Evolutionary conservation across 2,329 filamentous ascomycete species (phyloP).

Genomic region (Scopulariopsis brevicaulis): DNA sequence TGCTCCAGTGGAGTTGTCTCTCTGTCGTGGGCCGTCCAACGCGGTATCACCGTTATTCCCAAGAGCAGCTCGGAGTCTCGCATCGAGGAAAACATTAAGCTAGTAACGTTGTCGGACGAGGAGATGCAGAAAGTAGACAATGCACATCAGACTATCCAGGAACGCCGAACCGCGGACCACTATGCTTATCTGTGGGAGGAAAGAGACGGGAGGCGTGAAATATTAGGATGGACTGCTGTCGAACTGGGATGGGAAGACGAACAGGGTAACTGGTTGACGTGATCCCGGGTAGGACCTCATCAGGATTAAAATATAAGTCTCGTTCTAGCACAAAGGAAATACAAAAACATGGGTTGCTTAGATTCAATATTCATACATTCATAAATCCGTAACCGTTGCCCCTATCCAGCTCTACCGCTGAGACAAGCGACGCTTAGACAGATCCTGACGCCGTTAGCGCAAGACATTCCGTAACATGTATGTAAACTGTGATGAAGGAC

Average conservation of each 20-base stretch:
- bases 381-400: no score
- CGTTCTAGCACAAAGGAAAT: no score
- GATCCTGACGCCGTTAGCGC: no score
- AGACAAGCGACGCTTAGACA: no score
- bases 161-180: conserved; percentile 10
- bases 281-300: no score
- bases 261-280: conserved; percentile 14
- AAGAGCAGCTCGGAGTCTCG: conserved; percentile 11
- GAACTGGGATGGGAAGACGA: conserved; percentile 17
- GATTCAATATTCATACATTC: no score
- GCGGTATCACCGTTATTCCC: conserved; percentile 14
- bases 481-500: no score
- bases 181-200: conserved; percentile 8
- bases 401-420: no score
- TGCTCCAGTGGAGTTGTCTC: conserved; percentile 14
- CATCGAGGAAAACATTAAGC: conserved; percentile 13
- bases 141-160: conserved; percentile 12
- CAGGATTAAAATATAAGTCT: no score
- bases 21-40: conserved; percentile 15
- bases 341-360: no score
- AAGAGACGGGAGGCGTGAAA: conserved; percentile 12
- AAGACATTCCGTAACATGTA: no score
- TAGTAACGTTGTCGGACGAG: conserved; percentile 14
- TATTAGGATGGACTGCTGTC: conserved; percentile 12
- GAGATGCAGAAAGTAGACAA: conserved; percentile 15